Base-by-base conservation (phyloP, 495 filamentous ascomycete genomes). In the Aspergillus mulundensis region DNA sequence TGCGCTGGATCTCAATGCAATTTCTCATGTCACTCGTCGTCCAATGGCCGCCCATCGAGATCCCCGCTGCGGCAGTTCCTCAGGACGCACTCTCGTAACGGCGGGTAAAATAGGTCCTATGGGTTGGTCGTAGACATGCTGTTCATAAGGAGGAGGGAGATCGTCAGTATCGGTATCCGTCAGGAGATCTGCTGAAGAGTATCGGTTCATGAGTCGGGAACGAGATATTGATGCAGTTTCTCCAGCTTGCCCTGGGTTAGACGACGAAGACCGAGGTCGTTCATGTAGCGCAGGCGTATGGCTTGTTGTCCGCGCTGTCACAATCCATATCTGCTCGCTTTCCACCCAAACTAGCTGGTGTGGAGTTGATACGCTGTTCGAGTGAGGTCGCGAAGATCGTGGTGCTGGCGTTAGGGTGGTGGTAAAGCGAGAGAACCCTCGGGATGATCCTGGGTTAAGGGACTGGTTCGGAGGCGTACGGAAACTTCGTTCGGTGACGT, bases 321-420 rank as follows among this genome's bases (percentile, higher is more conserved):
- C 19, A 48, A 63, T 57, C 63, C 63, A 66, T 30, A 59, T 57
- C 21, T 54, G 55, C 44, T 63, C 60, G 20, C 40, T 47, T 15
- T 66, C 63, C 5, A 63, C 48, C 63, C 63, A 66, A 28, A 66
- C 52, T 18, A 66, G 60, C 5, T 59, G 60, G 3, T 61, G 54
- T 6, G 53, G 34, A 11, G 54, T 44, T 18, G 56, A 50, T 16
- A 41, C 25, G 14, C 48, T 54, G 20, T 42, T 52, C 7, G 45
- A 46, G 39, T 53, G 46, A 19, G 39, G 28, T 7, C 46, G 46
- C 14, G 46, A 16, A 18, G 28, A 19, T 36, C 46, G 46, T 6
- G 49, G 18, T 47, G 47, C 11, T 8, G 20, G 25, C 15, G 40
- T 5, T 11, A 41, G 38, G 49, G 34, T 39, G 30, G 0, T 21